phyloP scores from a whole-genome alignment of 2,329 filamentous ascomycete species.

The Diaporthe sp. region DNA sequence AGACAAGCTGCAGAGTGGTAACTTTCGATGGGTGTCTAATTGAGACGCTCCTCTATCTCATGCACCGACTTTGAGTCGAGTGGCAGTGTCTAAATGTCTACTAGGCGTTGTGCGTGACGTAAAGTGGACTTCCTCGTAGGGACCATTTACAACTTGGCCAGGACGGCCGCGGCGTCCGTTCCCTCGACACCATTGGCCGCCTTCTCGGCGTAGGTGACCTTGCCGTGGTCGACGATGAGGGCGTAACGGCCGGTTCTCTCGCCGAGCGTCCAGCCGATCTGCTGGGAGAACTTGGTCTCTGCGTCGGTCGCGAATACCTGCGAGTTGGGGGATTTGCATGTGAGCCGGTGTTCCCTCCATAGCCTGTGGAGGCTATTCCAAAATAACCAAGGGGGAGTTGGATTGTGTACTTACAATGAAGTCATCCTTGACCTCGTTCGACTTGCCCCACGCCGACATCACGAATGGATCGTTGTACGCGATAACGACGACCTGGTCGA shows the following conservation, averaged over 20 bases:
- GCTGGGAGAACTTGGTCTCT: constrained; percentile 79
- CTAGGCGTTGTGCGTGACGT: constrained; percentile 1
- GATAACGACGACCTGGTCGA: constrained; percentile 85
- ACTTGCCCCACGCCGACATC: constrained; percentile 92
- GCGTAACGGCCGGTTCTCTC: constrained; percentile 85
- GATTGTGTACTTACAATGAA: constrained; percentile 61
- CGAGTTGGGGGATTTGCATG: constrained; percentile 7
- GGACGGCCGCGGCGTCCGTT: constrained; percentile 67
- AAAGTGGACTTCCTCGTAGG: constrained; percentile 5
- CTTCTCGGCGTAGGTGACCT: constrained; percentile 86
- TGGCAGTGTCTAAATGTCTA: constrained; percentile 35
- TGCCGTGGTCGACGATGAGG: constrained; percentile 86
- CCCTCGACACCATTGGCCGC: constrained; percentile 59
- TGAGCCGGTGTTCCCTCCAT: constrained; percentile 20
- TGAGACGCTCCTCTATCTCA: constrained; percentile 16
- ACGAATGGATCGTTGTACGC: constrained; percentile 89
- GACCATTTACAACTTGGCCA: constrained; percentile 64
- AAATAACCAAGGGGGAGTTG: background rate
- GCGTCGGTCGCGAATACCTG: constrained; percentile 83
- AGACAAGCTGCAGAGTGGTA: background rate
- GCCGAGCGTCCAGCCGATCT: constrained; percentile 81
- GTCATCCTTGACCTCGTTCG: constrained; percentile 82
- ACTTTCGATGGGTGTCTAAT: constrained; percentile 6
- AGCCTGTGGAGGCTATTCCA: background rate
- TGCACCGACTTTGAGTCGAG: constrained; percentile 15